phyloP scores from a whole-genome alignment of 2,329 filamentous ascomycete genomes.

The Calonectria leucothoes region DNA sequence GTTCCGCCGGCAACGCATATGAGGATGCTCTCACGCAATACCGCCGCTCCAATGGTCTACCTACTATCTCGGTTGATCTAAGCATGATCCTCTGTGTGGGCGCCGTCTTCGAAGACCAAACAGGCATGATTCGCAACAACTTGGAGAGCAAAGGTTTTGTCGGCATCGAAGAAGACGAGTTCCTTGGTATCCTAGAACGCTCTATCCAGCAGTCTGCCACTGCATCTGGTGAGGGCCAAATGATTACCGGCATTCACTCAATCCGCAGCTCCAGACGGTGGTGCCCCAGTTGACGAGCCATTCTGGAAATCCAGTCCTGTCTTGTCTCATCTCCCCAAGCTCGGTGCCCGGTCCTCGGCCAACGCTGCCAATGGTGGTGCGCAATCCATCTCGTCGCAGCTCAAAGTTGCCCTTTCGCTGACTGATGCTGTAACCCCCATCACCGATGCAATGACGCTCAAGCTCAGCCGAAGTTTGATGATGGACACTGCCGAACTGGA shows the following conservation, averaged over 20 bases:
- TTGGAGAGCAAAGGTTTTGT: background rate
- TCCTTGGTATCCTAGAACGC: background rate
- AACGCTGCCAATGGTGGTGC: background rate
- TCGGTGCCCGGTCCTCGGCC: background rate
- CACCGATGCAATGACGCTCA: background rate
- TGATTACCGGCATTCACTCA: background rate
- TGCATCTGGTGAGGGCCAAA: background rate
- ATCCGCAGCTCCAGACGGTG: background rate
- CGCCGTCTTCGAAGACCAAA: background rate
- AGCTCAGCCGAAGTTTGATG: slow-evolving; percentile 1
- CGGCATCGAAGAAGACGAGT: background rate
- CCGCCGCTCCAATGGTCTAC: background rate
- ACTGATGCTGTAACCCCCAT: background rate
- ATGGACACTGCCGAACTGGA: slow-evolving; percentile 2
- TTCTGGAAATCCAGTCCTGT: background rate
- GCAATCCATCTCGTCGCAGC: background rate
- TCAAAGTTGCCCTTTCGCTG: background rate
- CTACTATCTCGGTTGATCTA: background rate
- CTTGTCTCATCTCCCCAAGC: background rate
- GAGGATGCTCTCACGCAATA: background rate
- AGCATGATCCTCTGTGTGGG: background rate
- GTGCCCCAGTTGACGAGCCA: background rate
- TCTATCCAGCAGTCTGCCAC: background rate
- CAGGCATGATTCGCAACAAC: background rate
- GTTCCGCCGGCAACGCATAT: background rate